These are phyloP conservation scores for Didymosphaeria variabile DNA, from an alignment of 2,329 filamentous ascomycete species.

Conservation along the genomic window DNA sequence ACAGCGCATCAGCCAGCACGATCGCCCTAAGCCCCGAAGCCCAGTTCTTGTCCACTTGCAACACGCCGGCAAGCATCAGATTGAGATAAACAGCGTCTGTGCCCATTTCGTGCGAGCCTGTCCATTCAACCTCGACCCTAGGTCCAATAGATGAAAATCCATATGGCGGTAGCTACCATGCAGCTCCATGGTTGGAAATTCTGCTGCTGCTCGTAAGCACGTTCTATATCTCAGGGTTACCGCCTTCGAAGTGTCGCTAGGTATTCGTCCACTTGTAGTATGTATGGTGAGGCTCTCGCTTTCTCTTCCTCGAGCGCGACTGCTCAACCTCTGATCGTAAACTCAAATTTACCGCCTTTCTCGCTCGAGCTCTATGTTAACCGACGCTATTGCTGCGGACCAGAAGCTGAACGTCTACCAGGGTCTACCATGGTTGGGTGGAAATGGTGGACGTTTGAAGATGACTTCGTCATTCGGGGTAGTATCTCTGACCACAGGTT, in stretches of 20 bases:
- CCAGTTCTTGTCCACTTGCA: not conserved
- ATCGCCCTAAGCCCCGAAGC: not conserved
- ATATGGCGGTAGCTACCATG: not conserved
- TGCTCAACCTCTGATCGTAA: not conserved
- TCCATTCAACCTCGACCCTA: not conserved
- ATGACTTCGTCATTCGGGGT: slow-evolving; percentile 15
- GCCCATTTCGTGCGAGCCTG: not conserved
- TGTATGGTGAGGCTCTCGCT: not conserved
- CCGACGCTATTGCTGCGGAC: not conserved
- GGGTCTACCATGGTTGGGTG: slow-evolving; percentile 2
- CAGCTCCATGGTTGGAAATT: not conserved
- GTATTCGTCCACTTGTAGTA: not conserved
- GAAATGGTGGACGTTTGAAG: slow-evolving; percentile 10
- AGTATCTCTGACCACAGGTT: slow-evolving; percentile 1
- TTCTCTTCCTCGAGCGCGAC: not conserved
- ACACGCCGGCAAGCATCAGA: not conserved
- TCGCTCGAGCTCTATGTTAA: not conserved
- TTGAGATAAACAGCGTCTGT: not conserved
- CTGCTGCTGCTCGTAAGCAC: not conserved
- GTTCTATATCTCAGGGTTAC: not conserved
- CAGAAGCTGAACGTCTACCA: slow-evolving; percentile 3
- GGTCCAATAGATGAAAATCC: not conserved
- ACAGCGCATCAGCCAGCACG: not conserved
- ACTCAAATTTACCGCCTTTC: not conserved
- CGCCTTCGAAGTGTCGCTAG: not conserved